Conservation (phyloP, 164 flowering plant species). For the Chimonanthus praecox region DNA sequence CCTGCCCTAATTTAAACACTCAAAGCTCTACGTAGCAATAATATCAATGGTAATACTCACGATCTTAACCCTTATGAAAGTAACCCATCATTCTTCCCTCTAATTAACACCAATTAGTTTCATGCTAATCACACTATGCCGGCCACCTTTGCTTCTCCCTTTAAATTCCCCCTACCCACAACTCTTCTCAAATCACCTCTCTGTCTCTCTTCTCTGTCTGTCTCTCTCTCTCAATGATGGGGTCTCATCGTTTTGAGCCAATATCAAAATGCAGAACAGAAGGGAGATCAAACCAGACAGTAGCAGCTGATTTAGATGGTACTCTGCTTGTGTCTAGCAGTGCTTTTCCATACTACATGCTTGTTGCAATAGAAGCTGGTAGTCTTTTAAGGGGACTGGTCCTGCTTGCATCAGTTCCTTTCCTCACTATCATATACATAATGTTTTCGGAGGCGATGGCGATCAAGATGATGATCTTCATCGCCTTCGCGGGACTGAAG, state of each 20-base stretch:
- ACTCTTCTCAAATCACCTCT: neutral
- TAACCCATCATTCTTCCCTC: neutral
- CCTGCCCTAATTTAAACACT: slow-evolving; percentile 14
- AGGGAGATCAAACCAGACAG: slow-evolving; percentile 49
- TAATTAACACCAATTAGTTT: neutral
- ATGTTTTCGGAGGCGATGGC: slow-evolving; percentile 51
- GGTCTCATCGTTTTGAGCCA: slow-evolving; percentile 34
- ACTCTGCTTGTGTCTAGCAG: slow-evolving; percentile 59
- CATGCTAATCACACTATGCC: neutral
- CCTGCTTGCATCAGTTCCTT: slow-evolving; percentile 46
- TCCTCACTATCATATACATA: slow-evolving; percentile 44
- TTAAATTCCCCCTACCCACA: slow-evolving; percentile 13
- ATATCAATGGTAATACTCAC: too few species aligned
- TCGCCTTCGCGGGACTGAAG: slow-evolving; percentile 53
- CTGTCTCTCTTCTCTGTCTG: neutral
- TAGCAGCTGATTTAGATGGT: slow-evolving; percentile 71
- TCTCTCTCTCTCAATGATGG: slow-evolving; percentile 21
- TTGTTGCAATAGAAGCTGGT: slow-evolving; percentile 70
- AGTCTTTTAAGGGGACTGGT: slow-evolving; percentile 45
- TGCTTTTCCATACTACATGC: slow-evolving; percentile 74
- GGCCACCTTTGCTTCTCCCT: slow-evolving; percentile 9
- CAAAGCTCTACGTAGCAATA: neutral
- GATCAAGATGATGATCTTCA: slow-evolving; percentile 41
- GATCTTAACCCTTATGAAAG: neutral
- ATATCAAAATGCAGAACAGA: slow-evolving; percentile 41